A percentile compares a stretch with the other conserved stretches of the same genome.
Evolutionary conservation across 805 yeast species (phyloP).

Genomic region (Spathaspora hagerdaliae): DNA sequence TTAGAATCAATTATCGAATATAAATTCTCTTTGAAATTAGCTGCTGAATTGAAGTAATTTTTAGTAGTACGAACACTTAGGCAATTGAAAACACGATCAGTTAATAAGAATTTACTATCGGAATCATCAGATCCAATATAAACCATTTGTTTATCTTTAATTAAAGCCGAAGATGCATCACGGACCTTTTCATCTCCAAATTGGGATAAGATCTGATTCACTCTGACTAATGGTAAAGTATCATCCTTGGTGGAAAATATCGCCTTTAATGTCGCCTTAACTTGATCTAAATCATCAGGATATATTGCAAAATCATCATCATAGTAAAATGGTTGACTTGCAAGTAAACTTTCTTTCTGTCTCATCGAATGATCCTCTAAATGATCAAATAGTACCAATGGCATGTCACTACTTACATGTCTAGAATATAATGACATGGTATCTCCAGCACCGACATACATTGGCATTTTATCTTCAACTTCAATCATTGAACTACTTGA

Average conservation of each 20-base stretch:
- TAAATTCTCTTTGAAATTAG: slow-evolving; percentile 42
- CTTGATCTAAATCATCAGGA: slow-evolving; percentile 21
- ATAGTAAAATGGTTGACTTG: slow-evolving; percentile 42
- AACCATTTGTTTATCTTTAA: slow-evolving; percentile 53
- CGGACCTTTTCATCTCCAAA: slow-evolving; percentile 39
- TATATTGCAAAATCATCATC: slow-evolving; percentile 11
- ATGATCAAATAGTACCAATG: slow-evolving; percentile 33
- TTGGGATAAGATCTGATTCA: slow-evolving; percentile 42
- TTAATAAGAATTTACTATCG: slow-evolving; percentile 48
- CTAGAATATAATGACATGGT: slow-evolving; percentile 44
- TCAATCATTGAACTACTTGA: slow-evolving; percentile 37
- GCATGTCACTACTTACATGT: slow-evolving; percentile 7
- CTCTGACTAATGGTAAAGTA: slow-evolving; percentile 43
- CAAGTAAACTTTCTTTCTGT: slow-evolving; percentile 58
- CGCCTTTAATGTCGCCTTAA: slow-evolving; percentile 46
- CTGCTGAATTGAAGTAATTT: slow-evolving; percentile 42
- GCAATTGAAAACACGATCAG: slow-evolving; percentile 46
- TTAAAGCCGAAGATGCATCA: slow-evolving; percentile 48
- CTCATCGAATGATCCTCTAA: slow-evolving; percentile 62
- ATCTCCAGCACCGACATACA: slow-evolving; percentile 40
- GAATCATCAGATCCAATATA: slow-evolving; percentile 36
- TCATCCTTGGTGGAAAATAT: slow-evolving; percentile 53
- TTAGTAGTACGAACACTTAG: slow-evolving; percentile 4
- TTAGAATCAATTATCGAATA: slow-evolving; percentile 36
- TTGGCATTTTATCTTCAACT: slow-evolving; percentile 28